Conservation (phyloP, 1,139 yeast species). For the Geotrichum macrosporum region DNA sequence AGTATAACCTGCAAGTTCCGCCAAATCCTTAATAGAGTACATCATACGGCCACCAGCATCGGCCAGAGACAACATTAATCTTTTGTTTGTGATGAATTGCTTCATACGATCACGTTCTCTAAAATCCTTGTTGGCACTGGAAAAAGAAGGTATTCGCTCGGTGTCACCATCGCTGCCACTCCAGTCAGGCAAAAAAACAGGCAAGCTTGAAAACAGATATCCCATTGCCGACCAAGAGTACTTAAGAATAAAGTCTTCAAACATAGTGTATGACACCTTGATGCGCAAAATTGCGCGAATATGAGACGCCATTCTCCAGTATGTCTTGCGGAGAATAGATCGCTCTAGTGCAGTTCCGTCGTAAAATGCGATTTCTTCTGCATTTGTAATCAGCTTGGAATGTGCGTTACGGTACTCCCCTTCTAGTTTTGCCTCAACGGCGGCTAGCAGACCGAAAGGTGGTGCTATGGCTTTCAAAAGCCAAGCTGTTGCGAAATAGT, state of each 20-base stretch:
- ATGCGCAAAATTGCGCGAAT: slow-evolving; percentile 43
- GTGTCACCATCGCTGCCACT: slow-evolving; percentile 34
- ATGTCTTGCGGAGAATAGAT: slow-evolving; percentile 57
- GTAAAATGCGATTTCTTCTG: slow-evolving; percentile 92
- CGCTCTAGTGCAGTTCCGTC: slow-evolving; percentile 86
- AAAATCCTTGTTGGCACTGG: slow-evolving; percentile 28
- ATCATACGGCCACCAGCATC: slow-evolving; percentile 96
- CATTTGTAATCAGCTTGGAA: slow-evolving; percentile 76
- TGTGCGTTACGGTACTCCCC: slow-evolving; percentile 89
- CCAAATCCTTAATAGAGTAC: slow-evolving; percentile 92
- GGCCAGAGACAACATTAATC: slow-evolving; percentile 84
- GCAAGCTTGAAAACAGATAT: slow-evolving; percentile 81
- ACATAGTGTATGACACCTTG: slow-evolving; percentile 58
- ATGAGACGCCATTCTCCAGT: slow-evolving; percentile 53
- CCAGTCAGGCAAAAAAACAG: slow-evolving; percentile 56
- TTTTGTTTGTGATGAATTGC: slow-evolving; percentile 83
- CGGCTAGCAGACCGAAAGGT: slow-evolving; percentile 74
- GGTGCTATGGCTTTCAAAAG: slow-evolving; percentile 73
- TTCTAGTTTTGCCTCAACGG: slow-evolving; percentile 67
- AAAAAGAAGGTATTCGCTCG: slow-evolving; percentile 22
- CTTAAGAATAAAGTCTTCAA: slow-evolving; percentile 84
- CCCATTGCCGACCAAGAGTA: slow-evolving; percentile 96
- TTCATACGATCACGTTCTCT: slow-evolving; percentile 53
- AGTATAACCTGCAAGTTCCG: slow-evolving; percentile 86
- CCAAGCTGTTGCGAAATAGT: slow-evolving; percentile 77